Base-by-base conservation (phyloP, 129 eudicot genomes). In the Pittosporum tobira region DNA sequence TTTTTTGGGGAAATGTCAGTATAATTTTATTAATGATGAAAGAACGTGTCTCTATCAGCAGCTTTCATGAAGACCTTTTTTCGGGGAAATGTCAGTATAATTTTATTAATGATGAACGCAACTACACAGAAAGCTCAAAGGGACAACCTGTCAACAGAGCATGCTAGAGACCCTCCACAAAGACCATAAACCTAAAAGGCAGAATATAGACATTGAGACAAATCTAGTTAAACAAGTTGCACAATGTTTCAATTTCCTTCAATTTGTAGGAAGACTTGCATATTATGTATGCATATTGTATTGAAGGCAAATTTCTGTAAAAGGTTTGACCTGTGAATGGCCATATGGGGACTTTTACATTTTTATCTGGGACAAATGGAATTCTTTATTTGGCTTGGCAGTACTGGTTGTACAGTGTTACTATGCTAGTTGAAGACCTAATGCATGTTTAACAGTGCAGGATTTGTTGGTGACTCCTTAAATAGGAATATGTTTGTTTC, bases 401-500 rank as follows among this genome's bases (percentile, higher is more conserved):
- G 4, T 38, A 24, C 26, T 25, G 46, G 19, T 6, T 13, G 12
- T 34, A 50, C 44, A 40, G 49, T 66, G 47, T 51, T 25, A 37
- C 23, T 10, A 49, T 57, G 53, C 57, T 61, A 42, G 44, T 58
- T 63, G 53, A 71, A 70, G 79, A 72, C 59, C 79, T 86, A 66
- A 74, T 66, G 65, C 56, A 62, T 68, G 28, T 64, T 74, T 51
- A 46, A 59, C 81, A 74, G 85, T 81, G 82, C 99, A 91, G 99
- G 99, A 56, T 91, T 91, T 70, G 80, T 91, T 40, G 99, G 99
- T 65, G 99, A 91, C 82, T 91, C 99, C 34, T 74, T 91, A 69
- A 91, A 87, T 37, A 81, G 99, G 62, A 91, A 91, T 71, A 91
- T 91, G 99, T 91, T 87, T 72, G 99, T 91, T 52, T 91, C 99